phyloP scores from a whole-genome alignment of 768 basidiomycete genomes.

The Holtermanniella nyarrowii region DNA sequence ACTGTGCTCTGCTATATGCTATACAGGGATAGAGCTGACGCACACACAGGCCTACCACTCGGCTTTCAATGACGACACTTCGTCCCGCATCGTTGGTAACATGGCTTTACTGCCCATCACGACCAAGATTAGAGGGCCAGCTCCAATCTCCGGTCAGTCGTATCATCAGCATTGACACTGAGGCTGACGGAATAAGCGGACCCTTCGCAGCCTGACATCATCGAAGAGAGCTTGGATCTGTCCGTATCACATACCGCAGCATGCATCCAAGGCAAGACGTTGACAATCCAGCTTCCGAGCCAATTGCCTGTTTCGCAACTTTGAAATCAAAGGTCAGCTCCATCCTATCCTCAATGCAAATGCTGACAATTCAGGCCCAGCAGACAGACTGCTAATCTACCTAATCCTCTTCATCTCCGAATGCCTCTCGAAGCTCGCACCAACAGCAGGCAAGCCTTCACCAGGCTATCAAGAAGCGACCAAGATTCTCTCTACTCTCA shows the following conservation, averaged over 20 bases:
- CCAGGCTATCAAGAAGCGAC: conserved; percentile 58
- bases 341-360: background rate
- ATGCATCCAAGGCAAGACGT: background rate
- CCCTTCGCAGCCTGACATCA: conserved; percentile 67
- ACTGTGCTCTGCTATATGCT: too few species aligned
- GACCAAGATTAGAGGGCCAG: conserved; percentile 84
- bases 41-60: conserved; percentile 90
- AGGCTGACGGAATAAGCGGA: conserved; percentile 51
- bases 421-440: conserved; percentile 82
- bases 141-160: conserved; percentile 53
- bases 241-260: conserved; percentile 7
- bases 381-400: conserved; percentile 90
- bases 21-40: too few species aligned
- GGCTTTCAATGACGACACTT: conserved; percentile 63
- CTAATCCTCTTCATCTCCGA: conserved; percentile 97
- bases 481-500: conserved; percentile 79
- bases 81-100: conserved; percentile 78
- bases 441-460: conserved; percentile 45
- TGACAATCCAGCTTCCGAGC: conserved; percentile 59
- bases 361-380: conserved; percentile 49
- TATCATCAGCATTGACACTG: background rate
- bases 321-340: conserved; percentile 76
- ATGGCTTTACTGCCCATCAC: conserved; percentile 80
- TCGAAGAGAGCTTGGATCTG: conserved; percentile 91
- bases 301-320: conserved; percentile 98